Evolutionary conservation across 257 asterid genomes (phyloP), one percentile per base, ranked within the genome.

Genomic region (Mitragyna speciosa): DNA sequence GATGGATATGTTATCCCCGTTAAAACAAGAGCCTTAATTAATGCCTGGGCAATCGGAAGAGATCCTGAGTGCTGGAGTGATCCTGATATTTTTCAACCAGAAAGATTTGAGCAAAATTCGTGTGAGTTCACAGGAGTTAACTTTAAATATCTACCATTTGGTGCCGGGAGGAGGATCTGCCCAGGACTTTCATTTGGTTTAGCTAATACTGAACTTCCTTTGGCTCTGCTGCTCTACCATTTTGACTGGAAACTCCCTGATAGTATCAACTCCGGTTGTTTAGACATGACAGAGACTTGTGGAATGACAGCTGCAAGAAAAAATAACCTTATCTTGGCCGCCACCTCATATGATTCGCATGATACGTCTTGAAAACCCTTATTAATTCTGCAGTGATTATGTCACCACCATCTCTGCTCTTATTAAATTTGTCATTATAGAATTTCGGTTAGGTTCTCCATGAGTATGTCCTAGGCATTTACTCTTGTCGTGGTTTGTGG

Each of bases 161-260:
- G 88, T 26, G 84, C 83, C 2, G 88, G 87, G 9, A 85, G 74
- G 33, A 81, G 88, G 49, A 61, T 49, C 10, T 87, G 90, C 67
- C 90, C 87, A n/a, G n/a, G n/a, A n/a, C n/a, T n/a, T n/a, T n/a
- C 12, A 2, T 87, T 84, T 19, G 87, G 78, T 6, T 11, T 80
- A 75, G 80, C 79, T 0, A 84, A 61, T 1, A 22, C 81, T 10
- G 81, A 81, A 80, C 65, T 78, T n/a, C 80, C 84, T 17, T 30
- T 83, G 69, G 83, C 84, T 31, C 82, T 77, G 4, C 75, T 87
- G 31, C 80, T 83, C 1, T 77, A 83, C 41, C 77, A 83, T 64
- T 87, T 84, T 1, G 81, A 87, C 33, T 84, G 90, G 90, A 64
- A 72, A 28, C 17, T 84, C 33, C 85, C 85, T 0, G 0, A 69